A percentile compares a stretch with the other conserved stretches of the same genome.
phyloP scores from a whole-genome alignment of 1,284 basidiomycete species.

The Trichosporon faecale region DNA sequence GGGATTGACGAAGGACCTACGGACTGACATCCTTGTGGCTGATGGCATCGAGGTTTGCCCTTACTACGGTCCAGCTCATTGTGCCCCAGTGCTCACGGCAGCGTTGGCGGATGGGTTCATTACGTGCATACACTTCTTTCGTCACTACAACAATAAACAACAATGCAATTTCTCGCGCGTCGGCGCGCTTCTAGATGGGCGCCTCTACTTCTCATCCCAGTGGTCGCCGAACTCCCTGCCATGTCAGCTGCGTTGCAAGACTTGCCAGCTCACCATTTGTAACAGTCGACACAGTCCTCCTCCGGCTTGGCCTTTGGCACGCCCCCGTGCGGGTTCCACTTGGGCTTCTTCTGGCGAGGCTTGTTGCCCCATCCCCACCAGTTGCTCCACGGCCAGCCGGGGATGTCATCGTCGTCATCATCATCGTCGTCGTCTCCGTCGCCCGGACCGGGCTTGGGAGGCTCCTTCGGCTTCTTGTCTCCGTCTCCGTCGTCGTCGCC shows the following conservation, averaged over 20 bases:
- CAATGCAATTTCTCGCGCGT: neutral
- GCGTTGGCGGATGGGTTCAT: neutral
- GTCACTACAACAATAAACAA: conserved; percentile 15
- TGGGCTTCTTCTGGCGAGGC: conserved; percentile 29
- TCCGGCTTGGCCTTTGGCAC: conserved; percentile 48
- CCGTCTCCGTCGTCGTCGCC: conserved; percentile 50
- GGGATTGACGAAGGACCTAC: too few species aligned
- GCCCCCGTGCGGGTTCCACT: conserved; percentile 49
- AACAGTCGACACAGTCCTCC: conserved; percentile 51
- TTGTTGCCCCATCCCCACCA: conserved; percentile 20
- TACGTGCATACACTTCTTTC: conserved; percentile 16
- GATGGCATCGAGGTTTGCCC: too few species aligned
- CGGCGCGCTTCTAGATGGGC: neutral
- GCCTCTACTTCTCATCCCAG: conserved; percentile 27
- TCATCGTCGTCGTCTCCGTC: conserved; percentile 23
- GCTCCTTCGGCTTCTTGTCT: neutral
- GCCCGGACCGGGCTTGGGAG: conserved; percentile 40
- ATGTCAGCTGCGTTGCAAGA: neutral
- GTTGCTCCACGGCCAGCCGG: conserved; percentile 12
- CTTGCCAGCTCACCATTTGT: conserved; percentile 46
- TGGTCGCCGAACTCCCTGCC: conserved; percentile 38
- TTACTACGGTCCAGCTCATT: too few species aligned
- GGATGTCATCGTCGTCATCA: conserved; percentile 17
- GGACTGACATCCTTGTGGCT: too few species aligned
- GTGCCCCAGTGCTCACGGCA: neutral